These are phyloP conservation scores for Xylaria sp. DNA, from an alignment of 2,329 filamentous ascomycete species.

Conservation along the genomic window DNA sequence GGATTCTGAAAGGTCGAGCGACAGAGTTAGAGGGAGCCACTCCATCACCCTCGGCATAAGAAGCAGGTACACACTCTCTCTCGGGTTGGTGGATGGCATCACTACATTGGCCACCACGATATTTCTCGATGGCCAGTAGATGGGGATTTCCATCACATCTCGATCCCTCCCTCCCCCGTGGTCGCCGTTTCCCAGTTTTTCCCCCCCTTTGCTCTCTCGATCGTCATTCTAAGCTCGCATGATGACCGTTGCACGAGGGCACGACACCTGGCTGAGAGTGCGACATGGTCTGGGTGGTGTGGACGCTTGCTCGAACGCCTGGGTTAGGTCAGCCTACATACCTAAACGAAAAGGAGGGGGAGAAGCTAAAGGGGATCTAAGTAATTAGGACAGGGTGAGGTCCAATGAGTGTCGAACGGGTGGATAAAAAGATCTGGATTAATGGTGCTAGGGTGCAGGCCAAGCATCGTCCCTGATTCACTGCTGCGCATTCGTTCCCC, in stretches of 20 bases:
- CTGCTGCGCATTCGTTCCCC: slow-evolving; percentile 12
- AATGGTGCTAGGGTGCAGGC: slow-evolving; percentile 29
- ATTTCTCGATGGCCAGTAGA: slow-evolving; percentile 33
- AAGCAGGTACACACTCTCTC: slow-evolving; percentile 46
- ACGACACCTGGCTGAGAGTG: slow-evolving; percentile 44
- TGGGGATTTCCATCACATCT: slow-evolving; percentile 23
- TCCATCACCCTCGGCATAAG: slow-evolving; percentile 40
- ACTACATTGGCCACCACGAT: slow-evolving; percentile 31
- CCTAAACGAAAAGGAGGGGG: slow-evolving; percentile 41
- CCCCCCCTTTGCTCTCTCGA: slow-evolving; percentile 18
- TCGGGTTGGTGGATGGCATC: slow-evolving; percentile 32
- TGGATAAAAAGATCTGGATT: slow-evolving; percentile 35
- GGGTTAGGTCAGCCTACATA: slow-evolving; percentile 35
- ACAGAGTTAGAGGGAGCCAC: slow-evolving; percentile 39
- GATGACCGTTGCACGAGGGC: slow-evolving; percentile 47
- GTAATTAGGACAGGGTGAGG: slow-evolving; percentile 30
- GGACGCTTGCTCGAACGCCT: slow-evolving; percentile 34
- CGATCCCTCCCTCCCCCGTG: slow-evolving; percentile 26
- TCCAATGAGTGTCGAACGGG: slow-evolving; percentile 40
- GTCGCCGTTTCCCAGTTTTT: slow-evolving; percentile 25
- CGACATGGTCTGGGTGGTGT: slow-evolving; percentile 42
- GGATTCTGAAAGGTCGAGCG: slow-evolving; percentile 29
- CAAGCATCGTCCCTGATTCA: slow-evolving; percentile 30
- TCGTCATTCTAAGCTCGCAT: slow-evolving; percentile 40
- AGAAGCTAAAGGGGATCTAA: slow-evolving; percentile 42